A percentile compares a stretch with the other conserved stretches of the same genome.
These are phyloP conservation scores for Plantago major DNA, from an alignment of 257 asterid species.

Conservation along the genomic window DNA sequence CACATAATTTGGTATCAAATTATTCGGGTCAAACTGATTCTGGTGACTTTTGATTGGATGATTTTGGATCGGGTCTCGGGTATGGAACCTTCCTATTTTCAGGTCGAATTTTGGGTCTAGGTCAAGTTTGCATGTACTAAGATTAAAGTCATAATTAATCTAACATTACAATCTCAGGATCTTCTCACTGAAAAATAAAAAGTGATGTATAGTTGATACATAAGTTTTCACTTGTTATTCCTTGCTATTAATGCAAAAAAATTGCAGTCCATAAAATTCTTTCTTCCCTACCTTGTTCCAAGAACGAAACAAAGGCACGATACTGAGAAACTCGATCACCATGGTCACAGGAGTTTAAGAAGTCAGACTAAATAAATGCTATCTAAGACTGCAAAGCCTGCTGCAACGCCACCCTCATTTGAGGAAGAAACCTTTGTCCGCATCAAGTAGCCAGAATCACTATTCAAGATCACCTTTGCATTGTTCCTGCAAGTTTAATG, in stretches of 20 bases:
- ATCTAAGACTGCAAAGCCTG: conserved; percentile 92
- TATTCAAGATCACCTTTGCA: conserved; percentile 47
- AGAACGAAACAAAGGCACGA: background rate
- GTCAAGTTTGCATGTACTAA: background rate
- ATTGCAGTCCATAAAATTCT: background rate
- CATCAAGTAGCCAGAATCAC: conserved; percentile 75
- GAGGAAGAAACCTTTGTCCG: conserved; percentile 95
- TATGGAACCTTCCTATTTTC: no score
- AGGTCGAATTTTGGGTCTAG: no score
- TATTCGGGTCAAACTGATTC: no score
- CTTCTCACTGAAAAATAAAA: no score
- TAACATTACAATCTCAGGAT: background rate
- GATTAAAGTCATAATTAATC: background rate
- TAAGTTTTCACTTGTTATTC: no score
- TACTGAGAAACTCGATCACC: background rate
- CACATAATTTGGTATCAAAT: no score
- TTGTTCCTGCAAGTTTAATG: conserved; percentile 48
- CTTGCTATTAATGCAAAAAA: no score
- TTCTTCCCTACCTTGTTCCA: background rate
- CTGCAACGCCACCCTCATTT: conserved; percentile 95
- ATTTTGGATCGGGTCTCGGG: no score
- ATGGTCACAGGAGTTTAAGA: background rate
- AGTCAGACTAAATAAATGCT: conserved; percentile 75
- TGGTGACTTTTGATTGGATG: no score
- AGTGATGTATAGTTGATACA: background rate